Evolutionary conservation across 306 rosid genomes (phyloP), one percentile per base, ranked within the genome.

Genomic region (Adenanthera pavonina): DNA sequence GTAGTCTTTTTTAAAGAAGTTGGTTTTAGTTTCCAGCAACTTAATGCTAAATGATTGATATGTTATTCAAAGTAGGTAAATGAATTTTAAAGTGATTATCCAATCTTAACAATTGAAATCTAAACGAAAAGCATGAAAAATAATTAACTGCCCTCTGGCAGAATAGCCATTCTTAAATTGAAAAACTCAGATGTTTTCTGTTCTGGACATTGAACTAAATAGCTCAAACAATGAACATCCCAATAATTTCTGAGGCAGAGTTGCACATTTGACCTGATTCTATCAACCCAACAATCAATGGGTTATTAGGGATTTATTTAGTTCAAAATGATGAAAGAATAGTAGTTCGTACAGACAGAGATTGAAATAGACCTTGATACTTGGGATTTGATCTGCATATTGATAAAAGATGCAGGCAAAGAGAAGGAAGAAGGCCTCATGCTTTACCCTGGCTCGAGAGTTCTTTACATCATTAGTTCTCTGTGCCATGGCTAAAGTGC

Each of bases 361-460:
- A 25, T 33, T 61, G 41, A 44, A 71, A 61, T 35, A 52, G 51
- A 69, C 40, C 30, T 30, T 57, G 66, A 64, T 57, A 56, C 73
- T n/a, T 36, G 40, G 69, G 83, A 62, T 14, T 25, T 52, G 25
- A 40, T 69, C 67, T 75, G 57, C 86, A 25, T 66, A 20, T 70
- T 69, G 49, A 61, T 43, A 25, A 7, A 33, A 16, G 76, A 36
- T 12, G 19, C 80, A 12, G 64, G 60, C 62, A 19, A 13, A 67
- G 64, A 77, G 56, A 30, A 73, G 6, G 60, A 51, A 57, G 33
- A 57, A 10, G 4, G 43, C 84, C 76, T 67, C 52, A 82, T 85
- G 80, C 76, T 85, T 68, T 48, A 34, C 8, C 44, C 59, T 57
- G 81, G 79, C 59, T 69, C 59, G 83, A 49, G 83, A 49, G 83